Evolutionary conservation across 139 green algal genomes (phyloP), one percentile per base, ranked within the genome.

Genomic region (Volvox reticuliferus): DNA sequence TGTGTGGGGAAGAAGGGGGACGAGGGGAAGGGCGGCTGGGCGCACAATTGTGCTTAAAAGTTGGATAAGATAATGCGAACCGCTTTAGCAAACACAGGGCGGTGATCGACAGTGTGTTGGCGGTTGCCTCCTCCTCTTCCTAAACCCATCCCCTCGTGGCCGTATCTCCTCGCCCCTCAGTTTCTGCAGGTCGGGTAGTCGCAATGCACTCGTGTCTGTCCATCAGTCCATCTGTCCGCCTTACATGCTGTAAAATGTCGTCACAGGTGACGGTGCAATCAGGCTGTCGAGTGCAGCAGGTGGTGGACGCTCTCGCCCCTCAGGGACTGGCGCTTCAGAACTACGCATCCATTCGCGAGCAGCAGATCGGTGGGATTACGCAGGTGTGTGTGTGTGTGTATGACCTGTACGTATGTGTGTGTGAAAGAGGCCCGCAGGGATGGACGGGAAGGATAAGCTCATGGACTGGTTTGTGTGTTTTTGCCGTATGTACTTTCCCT

Each of bases 281-380:
- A 0, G 98, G 98, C 2, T 93, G 90, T 1, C 88, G 96, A 0
- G 96, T 99, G 65, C 93, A 97, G 90, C 92, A 97, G 55, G 92
- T 99, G 44, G 96, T 96, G 16, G 97, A 99, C 17, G 92, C 94
- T 55, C 91, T 99, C 35, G 93, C 95, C 86, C 91, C 91, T 20
- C 91, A 99, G 89, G 98, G 97, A 16, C 95, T 99, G 17, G 98
- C 96, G 18, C 96, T 99, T 77, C 95, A 98, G 91, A 99, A 99
- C 94, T 99, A 98, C 89, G 98, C 98, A 0, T 98, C 94, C 82
- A 99, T 99, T 35, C 92, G 96, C 26, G 98, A 99, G 94, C 98
- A 99, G 95, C 97, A 99, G 81, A 95, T 99, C 0, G 98, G 97
- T 12, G 98, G 98, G 30, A 99, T 99, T 93, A 98, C 94, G 0